Evolutionary conservation across 345 rosid genomes (phyloP).

Genomic region (Arabis alpina): DNA sequence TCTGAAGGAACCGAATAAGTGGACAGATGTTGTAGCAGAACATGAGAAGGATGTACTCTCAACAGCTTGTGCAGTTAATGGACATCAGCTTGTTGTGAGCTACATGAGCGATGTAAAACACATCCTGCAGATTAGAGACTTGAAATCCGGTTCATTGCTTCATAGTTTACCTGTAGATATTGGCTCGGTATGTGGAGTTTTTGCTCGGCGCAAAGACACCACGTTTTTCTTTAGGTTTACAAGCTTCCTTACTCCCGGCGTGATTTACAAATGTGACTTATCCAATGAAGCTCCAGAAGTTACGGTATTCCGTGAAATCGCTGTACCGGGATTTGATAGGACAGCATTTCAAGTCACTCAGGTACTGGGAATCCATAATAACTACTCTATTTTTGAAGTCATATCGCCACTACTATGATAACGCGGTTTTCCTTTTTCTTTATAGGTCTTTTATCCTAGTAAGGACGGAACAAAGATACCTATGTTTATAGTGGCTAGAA

Average conservation of each 20-base stretch:
- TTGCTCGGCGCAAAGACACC: slow-evolving; percentile 68
- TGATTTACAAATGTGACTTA: slow-evolving; percentile 78
- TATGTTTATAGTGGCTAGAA: slow-evolving; percentile 70
- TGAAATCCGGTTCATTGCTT: slow-evolving; percentile 70
- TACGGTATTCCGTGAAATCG: slow-evolving; percentile 77
- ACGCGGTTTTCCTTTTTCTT: neutral
- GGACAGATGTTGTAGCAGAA: slow-evolving; percentile 80
- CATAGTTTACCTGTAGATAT: slow-evolving; percentile 80
- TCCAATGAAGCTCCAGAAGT: slow-evolving; percentile 55
- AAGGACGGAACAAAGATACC: slow-evolving; percentile 89
- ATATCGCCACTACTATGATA: neutral
- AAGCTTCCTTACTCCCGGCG: slow-evolving; percentile 88
- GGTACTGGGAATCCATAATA: slow-evolving; percentile 49
- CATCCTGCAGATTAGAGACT: slow-evolving; percentile 80
- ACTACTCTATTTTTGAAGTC: neutral
- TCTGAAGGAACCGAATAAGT: slow-evolving; percentile 67
- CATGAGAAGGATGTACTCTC: slow-evolving; percentile 80
- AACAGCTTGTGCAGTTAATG: slow-evolving; percentile 70
- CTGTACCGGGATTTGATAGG: slow-evolving; percentile 78
- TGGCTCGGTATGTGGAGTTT: slow-evolving; percentile 68
- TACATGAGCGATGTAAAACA: slow-evolving; percentile 90
- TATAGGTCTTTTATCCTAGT: slow-evolving; percentile 77
- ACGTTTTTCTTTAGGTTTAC: slow-evolving; percentile 67
- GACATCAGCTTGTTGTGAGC: slow-evolving; percentile 67
- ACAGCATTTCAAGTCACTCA: slow-evolving; percentile 71